Evolutionary conservation across 225 moss, liverwort and hornwort genomes (phyloP), one percentile per base, ranked within the genome.

Genomic region (Straminergon stramineum): DNA sequence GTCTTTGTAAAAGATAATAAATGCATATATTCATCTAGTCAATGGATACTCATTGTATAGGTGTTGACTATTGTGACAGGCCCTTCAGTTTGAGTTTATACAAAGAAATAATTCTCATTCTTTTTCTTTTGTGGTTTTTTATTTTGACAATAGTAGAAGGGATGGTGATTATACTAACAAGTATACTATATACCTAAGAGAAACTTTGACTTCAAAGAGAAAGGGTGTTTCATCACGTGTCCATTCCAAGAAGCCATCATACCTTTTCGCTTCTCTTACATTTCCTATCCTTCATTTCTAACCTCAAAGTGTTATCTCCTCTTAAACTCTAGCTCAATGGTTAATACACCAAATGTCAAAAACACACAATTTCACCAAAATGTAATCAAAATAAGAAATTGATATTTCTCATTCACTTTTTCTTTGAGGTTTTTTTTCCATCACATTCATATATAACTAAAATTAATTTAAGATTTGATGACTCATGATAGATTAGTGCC

Each of bases 181-280:
- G 9, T 30, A 13, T 31, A 74, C 6, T 1, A 22, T 10, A 37
- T 2, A 21, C 12, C 4, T 8, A 26, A 12, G 17, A 71, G 3
- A 84, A 88, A 71, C 60, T 69, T 89, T 87, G 84, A 79, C 30
- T 37, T 45, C 57, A 52, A 80, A 92, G 18, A 84, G 82, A 91
- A 85, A 89, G 26, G 70, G 85, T 81, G 28, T 89, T 87, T 80
- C 45, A 55, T 84, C 56, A 87, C 67, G 89, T 57, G 86, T n/a
- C 90, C 74, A 86, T 93, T 93, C 81, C 13, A 2, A 92, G 12
- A 85, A 91, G 82, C 51, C 83, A 91, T 88, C 37, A 24, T 35
- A 80, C 91, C 93, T 82, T 78, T 92, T 82, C 85, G 78, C 87
- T 91, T 92, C 71, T 82, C 81, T 76, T 28, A 45, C 63, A 84